Conservation (phyloP, 2,329 filamentous ascomycete species). For the Neonectria hederae region DNA sequence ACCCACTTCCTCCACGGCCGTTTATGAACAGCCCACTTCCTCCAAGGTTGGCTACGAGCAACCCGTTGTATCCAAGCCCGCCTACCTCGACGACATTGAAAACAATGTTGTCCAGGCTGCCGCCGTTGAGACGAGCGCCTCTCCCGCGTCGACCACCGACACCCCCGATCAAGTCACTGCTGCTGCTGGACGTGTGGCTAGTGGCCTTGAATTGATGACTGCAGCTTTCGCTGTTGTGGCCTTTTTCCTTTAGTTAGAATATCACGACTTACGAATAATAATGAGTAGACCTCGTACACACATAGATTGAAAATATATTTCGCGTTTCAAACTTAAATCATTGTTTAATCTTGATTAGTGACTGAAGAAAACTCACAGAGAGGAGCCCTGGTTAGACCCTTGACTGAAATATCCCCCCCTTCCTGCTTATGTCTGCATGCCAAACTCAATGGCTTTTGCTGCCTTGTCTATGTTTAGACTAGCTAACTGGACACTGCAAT, state of each 20-base stretch:
- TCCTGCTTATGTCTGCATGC: too few species aligned
- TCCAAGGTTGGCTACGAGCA: slow-evolving; percentile 1
- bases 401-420: too few species aligned
- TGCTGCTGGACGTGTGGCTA: slow-evolving; percentile 37
- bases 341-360: not conserved
- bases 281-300: not conserved
- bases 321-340: not conserved
- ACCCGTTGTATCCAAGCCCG: not conserved
- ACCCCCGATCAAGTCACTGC: slow-evolving; percentile 32
- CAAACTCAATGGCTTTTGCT: too few species aligned
- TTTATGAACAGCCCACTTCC: slow-evolving; percentile 6
- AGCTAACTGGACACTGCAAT: too few species aligned
- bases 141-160: slow-evolving; percentile 3
- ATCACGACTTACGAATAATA: not conserved
- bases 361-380: too few species aligned
- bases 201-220: slow-evolving; percentile 7
- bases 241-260: slow-evolving; percentile 12
- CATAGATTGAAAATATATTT: not conserved
- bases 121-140: slow-evolving; percentile 1
- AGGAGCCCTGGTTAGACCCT: too few species aligned
- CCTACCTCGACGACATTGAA: slow-evolving; percentile 2
- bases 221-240: slow-evolving; percentile 7
- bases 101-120: slow-evolving; percentile 12
- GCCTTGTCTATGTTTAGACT: too few species aligned
- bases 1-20: not conserved